These are phyloP conservation scores for Paralagenidium karlingii DNA, from an alignment of 352 stramenopile species.

Conservation along the genomic window DNA sequence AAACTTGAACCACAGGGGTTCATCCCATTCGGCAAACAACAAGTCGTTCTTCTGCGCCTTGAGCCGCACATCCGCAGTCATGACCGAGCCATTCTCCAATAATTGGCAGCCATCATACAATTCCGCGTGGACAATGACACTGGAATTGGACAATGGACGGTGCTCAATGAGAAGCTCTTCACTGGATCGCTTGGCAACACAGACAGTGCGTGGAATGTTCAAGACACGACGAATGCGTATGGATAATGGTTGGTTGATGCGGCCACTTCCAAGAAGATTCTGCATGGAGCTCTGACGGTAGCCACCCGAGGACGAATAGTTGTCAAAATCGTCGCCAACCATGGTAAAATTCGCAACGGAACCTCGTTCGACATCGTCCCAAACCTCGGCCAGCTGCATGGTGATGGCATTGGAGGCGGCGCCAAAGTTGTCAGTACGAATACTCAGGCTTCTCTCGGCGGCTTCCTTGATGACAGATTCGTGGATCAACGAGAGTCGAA, in stretches of 20 bases:
- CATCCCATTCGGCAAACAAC: constrained; percentile 58
- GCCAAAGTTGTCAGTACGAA: constrained; percentile 36
- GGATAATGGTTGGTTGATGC: constrained; percentile 47
- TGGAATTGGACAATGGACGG: constrained; percentile 39
- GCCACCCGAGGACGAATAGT: neutral
- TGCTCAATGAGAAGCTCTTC: constrained; percentile 43
- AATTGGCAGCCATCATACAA: constrained; percentile 63
- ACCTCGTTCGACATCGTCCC: constrained; percentile 30
- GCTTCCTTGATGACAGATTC: constrained; percentile 78
- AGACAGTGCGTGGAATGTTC: constrained; percentile 61
- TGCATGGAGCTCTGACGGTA: constrained; percentile 41
- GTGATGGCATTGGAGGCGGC: constrained; percentile 12
- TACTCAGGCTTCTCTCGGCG: constrained; percentile 61
- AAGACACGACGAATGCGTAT: constrained; percentile 67
- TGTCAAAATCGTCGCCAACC: constrained; percentile 12
- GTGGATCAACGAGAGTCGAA: constrained; percentile 75
- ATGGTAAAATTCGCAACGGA: constrained; percentile 66
- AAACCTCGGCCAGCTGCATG: constrained; percentile 50
- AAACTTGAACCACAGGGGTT: constrained; percentile 69
- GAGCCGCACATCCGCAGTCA: constrained; percentile 57
- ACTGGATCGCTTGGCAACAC: constrained; percentile 43
- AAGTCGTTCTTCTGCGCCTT: constrained; percentile 59
- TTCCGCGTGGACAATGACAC: constrained; percentile 61
- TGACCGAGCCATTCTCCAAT: constrained; percentile 49
- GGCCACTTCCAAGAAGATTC: constrained; percentile 22